A percentile compares a stretch with the other conserved stretches of the same genome.
These are phyloP conservation scores for Cyberlindnera petersonii DNA, from an alignment of 805 yeast genomes.

Conservation along the genomic window DNA sequence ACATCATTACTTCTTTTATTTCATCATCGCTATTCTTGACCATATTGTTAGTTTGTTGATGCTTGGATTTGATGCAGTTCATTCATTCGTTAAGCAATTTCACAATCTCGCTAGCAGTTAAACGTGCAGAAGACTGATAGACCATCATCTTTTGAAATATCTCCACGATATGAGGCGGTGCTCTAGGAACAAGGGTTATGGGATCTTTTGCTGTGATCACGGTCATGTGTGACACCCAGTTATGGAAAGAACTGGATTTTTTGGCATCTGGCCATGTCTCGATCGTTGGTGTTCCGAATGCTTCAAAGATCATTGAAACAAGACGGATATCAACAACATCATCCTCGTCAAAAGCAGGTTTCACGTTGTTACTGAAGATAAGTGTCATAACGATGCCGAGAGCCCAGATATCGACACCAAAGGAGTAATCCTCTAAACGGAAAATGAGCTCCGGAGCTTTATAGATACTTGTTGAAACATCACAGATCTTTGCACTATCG, in stretches of 20 bases:
- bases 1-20: not conserved
- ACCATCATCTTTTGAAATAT: slow-evolving; percentile 42
- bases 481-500: slow-evolving; percentile 40
- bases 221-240: slow-evolving; percentile 20
- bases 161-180: slow-evolving; percentile 19
- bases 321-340: slow-evolving; percentile 56
- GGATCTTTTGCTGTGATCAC: slow-evolving; percentile 20
- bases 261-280: slow-evolving; percentile 42
- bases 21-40: not conserved
- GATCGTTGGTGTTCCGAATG: slow-evolving; percentile 61
- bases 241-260: slow-evolving; percentile 33
- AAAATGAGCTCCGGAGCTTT: slow-evolving; percentile 73
- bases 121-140: slow-evolving; percentile 34
- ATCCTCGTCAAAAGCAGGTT: slow-evolving; percentile 35
- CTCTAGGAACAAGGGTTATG: slow-evolving; percentile 35
- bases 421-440: slow-evolving; percentile 51
- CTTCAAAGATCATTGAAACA: slow-evolving; percentile 47
- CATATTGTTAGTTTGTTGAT: not conserved
- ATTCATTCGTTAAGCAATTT: not conserved
- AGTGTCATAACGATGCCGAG: slow-evolving; percentile 59
- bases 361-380: slow-evolving; percentile 39
- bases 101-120: slow-evolving; percentile 24
- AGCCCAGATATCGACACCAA: slow-evolving; percentile 68
- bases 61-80: too few species aligned
- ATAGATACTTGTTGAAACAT: slow-evolving; percentile 59